Evolutionary conservation across 2,329 filamentous ascomycete genomes (phyloP), one percentile per base, ranked within the genome.

Genomic region (Grosmannia serpens): DNA sequence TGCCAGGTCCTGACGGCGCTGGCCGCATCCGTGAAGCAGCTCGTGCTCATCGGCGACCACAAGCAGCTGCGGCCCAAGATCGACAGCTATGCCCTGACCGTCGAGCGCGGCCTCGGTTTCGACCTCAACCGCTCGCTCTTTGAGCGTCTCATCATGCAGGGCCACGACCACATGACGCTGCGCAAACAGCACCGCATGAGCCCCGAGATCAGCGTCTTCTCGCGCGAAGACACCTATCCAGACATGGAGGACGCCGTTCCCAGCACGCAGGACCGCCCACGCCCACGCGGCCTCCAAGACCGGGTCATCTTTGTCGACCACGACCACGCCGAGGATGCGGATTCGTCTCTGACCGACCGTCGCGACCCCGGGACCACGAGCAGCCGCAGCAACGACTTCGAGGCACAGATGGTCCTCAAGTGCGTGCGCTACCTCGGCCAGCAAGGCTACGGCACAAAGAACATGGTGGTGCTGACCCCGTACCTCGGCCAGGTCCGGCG

Each of bases 21-120:
- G 58, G 9, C 53, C 8, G 67, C 77, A 0, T 69, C 75, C 0
- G 80, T 80, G 0, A 78, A 86, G 60, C 84, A 89, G 46, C 66
- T 89, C 1, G 77, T 89, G 0, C 68, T 88, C 2, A 89, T 90
- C 13, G 87, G 87, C 0, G 87, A 90, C 57, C 86, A 90, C 66
- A 80, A 86, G 58, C 87, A 90, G 62, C 75, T 90, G 0, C 80
- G 86, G 0, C 87, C 87, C 0, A 88, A 89, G 63, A 74, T 82
- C 57, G 80, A 78, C 41, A 84, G 79, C 56, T 88, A 83, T 62
- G 69, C 67, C 0, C 68, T 90, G 0, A 82, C 75, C 0, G 77
- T 85, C 0, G 86, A 89, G 62, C 79, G 81, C 26, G 84, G 83
- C 0, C 74, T 81, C 8, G 85, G 86, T 0, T 89, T 79, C 63